Evolutionary conservation across 371 early-diverging fungal species (phyloP).

Genomic region (Phascolomyces articulosus): DNA sequence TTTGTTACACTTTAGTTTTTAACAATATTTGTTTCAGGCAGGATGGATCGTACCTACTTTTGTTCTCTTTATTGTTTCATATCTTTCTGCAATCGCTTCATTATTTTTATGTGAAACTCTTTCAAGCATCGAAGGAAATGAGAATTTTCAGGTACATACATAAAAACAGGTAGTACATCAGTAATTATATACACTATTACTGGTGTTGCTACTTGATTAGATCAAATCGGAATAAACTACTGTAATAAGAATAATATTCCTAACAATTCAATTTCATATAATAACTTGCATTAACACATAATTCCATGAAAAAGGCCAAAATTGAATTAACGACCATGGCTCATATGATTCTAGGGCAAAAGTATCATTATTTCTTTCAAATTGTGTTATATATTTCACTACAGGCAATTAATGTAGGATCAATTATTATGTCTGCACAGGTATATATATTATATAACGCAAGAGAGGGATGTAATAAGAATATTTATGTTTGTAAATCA

Average conservation of each 20-base stretch:
- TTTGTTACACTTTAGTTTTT: too few species aligned
- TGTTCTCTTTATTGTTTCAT: conserved; percentile 39
- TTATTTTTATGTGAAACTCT: conserved; percentile 81
- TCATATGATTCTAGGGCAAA: conserved; percentile 52
- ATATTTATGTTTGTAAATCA: too few species aligned
- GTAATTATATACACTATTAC: too few species aligned
- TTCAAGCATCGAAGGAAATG: conserved; percentile 78
- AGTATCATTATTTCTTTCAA: conserved; percentile 57
- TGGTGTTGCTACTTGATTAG: not conserved
- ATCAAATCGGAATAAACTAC: too few species aligned
- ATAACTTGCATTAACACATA: too few species aligned
- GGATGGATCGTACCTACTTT: conserved; percentile 49
- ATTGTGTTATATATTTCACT: conserved; percentile 57
- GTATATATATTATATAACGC: conserved; percentile 15
- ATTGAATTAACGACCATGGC: conserved; percentile 63
- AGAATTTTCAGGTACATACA: conserved; percentile 62
- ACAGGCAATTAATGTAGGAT: conserved; percentile 62
- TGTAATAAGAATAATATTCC: too few species aligned
- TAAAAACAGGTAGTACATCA: not conserved
- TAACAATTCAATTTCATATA: too few species aligned
- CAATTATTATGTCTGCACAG: conserved; percentile 63
- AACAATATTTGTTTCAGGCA: conserved; percentile 21
- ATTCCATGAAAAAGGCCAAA: conserved; percentile 26
- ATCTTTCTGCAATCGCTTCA: conserved; percentile 54
- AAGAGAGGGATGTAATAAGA: too few species aligned